Base-by-base conservation (phyloP, 352 stramenopile species). In the Aphanomyces euteiches region DNA sequence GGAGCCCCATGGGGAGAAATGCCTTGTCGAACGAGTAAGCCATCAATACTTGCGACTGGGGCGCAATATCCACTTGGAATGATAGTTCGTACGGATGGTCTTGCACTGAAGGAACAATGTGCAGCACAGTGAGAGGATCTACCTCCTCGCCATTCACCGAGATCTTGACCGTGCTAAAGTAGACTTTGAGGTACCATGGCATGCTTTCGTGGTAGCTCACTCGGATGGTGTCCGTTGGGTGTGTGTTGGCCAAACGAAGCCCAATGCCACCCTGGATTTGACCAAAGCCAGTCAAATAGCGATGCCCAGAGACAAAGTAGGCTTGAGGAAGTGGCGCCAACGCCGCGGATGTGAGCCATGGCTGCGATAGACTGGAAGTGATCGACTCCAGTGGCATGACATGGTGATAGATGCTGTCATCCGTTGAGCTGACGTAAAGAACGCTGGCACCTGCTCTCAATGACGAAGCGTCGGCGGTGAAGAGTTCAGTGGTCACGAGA, bases 141-240 rank as follows among this genome's bases (percentile, higher is more conserved):
- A 73, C 38, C 17, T 39, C 7, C 5, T n/a, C 4, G 19, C 54
- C 37, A 15, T 73, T 73, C 8, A 73, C 38, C 4, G 68, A 66
- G 4, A 63, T 56, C 39, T 79, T 74, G 63, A 92, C 84, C 5
- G 87, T 87, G 75, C 85, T 81, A 71, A 90, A 91, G 72, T 91
- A 94, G 28, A 93, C 53, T 6, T 85, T 82, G 19, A 94, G 73
- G 67, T 84, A 94, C 85, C 85, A 94, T n/a, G 87, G 84, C 19
- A 90, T 77, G n/a, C 85, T 71, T 67, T 93, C 85, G 70, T 88
- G 74, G 69, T 94, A 93, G 10, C 67, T 78, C 37, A 93, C 82
- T 17, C 59, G 75, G 79, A 90, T 81, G 19, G 79, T 69, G 47
- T 79, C 87, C 5, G 56, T 48, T 0, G 75, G 64, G 59, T 91